Evolutionary conservation across 2,329 filamentous ascomycete species (phyloP).

Genomic region (Fusarium chuoi): DNA sequence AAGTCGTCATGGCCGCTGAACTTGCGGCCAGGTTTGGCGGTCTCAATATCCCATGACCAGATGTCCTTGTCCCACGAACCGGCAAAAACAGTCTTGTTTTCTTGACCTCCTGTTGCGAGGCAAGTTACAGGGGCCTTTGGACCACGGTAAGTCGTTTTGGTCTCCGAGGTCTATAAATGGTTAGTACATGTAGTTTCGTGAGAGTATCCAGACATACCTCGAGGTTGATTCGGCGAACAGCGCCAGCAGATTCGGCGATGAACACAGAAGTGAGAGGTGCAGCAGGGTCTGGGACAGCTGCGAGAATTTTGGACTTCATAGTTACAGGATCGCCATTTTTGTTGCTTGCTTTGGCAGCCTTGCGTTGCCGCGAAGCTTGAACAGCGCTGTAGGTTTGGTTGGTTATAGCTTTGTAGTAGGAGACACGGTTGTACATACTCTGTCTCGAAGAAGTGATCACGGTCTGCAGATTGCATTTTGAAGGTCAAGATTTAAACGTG

Average conservation of each 20-base stretch:
- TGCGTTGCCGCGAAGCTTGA: conserved; percentile 64
- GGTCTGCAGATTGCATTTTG: conserved; percentile 75
- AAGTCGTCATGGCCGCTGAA: conserved; percentile 89
- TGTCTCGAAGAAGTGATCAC: conserved; percentile 91
- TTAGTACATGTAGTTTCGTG: conserved; percentile 5
- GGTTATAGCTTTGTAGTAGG: not conserved
- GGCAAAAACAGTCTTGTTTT: conserved; percentile 74
- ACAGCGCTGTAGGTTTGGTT: conserved; percentile 54
- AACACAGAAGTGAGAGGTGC: conserved; percentile 70
- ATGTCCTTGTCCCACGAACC: conserved; percentile 95
- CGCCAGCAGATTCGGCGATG: conserved; percentile 88
- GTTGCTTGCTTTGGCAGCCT: conserved; percentile 77
- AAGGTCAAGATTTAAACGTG: not conserved
- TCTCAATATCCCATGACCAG: conserved; percentile 82
- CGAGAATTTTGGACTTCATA: conserved; percentile 87
- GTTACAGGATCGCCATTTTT: conserved; percentile 83
- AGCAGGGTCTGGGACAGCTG: conserved; percentile 73
- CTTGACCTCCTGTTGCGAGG: conserved; percentile 71
- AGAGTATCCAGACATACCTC: conserved; percentile 65
- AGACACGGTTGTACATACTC: conserved; percentile 67
- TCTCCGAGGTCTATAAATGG: conserved; percentile 45
- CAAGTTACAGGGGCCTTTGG: conserved; percentile 84
- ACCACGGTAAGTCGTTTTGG: conserved; percentile 69
- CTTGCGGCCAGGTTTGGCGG: conserved; percentile 63
- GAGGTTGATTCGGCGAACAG: conserved; percentile 76